phyloP scores from a whole-genome alignment of 2,329 filamentous ascomycete genomes.

The Trichoderma polysporum region DNA sequence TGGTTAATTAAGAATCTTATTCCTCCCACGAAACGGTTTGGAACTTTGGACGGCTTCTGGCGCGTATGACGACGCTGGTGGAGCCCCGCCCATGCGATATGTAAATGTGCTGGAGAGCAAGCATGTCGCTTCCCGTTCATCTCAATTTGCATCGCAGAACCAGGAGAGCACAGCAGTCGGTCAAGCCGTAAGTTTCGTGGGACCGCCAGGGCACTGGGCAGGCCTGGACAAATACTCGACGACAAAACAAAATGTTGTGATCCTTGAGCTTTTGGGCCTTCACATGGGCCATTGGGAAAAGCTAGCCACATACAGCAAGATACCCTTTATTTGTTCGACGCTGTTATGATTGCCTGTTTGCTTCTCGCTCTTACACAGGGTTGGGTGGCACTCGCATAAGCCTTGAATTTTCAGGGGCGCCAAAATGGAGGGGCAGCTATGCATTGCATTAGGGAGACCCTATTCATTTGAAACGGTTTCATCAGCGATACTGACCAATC shows the following conservation, averaged over 20 bases:
- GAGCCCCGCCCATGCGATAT: slow-evolving; percentile 16
- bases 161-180: slow-evolving; percentile 14
- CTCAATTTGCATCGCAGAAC: slow-evolving; percentile 12
- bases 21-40: neutral
- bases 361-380: neutral
- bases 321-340: neutral
- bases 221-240: neutral
- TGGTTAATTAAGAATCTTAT: slow-evolving; percentile 10
- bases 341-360: neutral
- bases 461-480: slow-evolving; percentile 21
- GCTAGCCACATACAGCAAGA: neutral
- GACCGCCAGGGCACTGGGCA: neutral
- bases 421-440: slow-evolving; percentile 6
- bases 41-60: slow-evolving; percentile 11
- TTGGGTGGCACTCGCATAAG: neutral
- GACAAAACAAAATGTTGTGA: slow-evolving; percentile 9
- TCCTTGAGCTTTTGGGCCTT: neutral
- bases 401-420: slow-evolving; percentile 14
- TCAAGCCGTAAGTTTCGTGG: slow-evolving; percentile 11
- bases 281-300: neutral
- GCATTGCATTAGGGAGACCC: slow-evolving; percentile 20
- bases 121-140: slow-evolving; percentile 16
- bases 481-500: slow-evolving; percentile 2
- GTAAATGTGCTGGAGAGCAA: neutral
- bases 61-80: slow-evolving; percentile 19